Evolutionary conservation across 495 filamentous ascomycete species (phyloP), one percentile per base, ranked within the genome.

Genomic region (Xylaria curta): DNA sequence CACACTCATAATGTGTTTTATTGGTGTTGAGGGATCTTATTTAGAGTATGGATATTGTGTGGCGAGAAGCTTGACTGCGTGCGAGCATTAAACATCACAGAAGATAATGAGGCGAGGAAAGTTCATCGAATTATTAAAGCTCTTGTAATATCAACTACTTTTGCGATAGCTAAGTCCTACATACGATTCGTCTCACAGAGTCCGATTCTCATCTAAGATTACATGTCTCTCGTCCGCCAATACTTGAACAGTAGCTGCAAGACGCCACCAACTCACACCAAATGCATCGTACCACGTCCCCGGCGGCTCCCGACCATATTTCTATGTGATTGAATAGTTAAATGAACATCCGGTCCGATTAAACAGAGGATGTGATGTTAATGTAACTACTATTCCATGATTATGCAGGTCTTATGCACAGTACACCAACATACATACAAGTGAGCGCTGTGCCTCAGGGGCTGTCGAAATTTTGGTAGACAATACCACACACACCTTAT

Each of bases 361-460:
- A 21, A 24, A 4, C 13, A 10, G 1, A 51, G n/a, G 24, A 51
- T 51, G 8, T 10, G 6, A 51, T 24, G 19, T 51, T 12, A 10
- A n/a, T 9, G n/a, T 4, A 21, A 54, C 24, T 26, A 12, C 3
- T 24, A 53, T 24, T 15, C 51, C 13, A 28, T 24, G 51, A 28
- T 38, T 38, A 38, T 38, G 36, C 36, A 8, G 36, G 36, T 12
- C n/a, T n/a, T 59, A 59, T 38, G 56, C 56, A n/a, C 15, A 31
- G 5, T 17, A 59, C 12, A 59, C 56, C 56, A 59, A 59, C 56
- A 59, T 36, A n/a, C 56, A 59, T 59, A 59, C 13, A 28, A 33
- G 28, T n/a, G 28, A 38, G 19, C 10, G 56, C 56, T 59, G 56
- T 59, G 56, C 56, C 56, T 59, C 56, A 59, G 56, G 31, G 56